A percentile compares a stretch with the other conserved stretches of the same genome.
phyloP scores from a whole-genome alignment of 225 moss, liverwort and hornwort species.

The Marchantia polymorpha region DNA sequence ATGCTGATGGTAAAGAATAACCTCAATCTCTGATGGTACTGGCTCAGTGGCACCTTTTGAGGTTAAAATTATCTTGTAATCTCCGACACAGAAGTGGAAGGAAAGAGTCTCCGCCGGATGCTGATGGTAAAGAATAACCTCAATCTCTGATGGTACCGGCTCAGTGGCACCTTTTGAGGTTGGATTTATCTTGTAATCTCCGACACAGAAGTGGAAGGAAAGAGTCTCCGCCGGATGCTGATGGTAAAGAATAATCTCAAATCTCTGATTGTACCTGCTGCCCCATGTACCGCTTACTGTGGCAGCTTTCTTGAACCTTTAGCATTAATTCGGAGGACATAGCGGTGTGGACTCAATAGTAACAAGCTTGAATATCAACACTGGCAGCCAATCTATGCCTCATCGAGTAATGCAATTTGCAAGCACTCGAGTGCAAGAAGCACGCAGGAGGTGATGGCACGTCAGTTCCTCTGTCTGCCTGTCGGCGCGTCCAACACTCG shows the following conservation, averaged over 20 bases:
- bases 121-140: not conserved
- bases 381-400: constrained; percentile 2
- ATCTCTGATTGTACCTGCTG: not conserved
- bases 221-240: not conserved
- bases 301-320: not conserved
- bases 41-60: no score
- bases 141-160: no score
- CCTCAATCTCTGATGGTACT: no score
- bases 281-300: not conserved
- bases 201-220: no score
- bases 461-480: constrained; percentile 5
- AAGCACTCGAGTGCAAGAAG: not conserved
- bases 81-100: no score
- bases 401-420: constrained; percentile 2
- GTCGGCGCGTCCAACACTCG: not conserved
- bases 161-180: not conserved
- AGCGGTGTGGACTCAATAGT: not conserved
- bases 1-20: not conserved
- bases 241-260: not conserved
- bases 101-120: no score
- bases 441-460: not conserved
- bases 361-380: not conserved
- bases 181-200: no score
- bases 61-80: no score
- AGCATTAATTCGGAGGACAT: not conserved